Conservation (phyloP, 768 basidiomycete species). For the Hypsizygus marmoreus region DNA sequence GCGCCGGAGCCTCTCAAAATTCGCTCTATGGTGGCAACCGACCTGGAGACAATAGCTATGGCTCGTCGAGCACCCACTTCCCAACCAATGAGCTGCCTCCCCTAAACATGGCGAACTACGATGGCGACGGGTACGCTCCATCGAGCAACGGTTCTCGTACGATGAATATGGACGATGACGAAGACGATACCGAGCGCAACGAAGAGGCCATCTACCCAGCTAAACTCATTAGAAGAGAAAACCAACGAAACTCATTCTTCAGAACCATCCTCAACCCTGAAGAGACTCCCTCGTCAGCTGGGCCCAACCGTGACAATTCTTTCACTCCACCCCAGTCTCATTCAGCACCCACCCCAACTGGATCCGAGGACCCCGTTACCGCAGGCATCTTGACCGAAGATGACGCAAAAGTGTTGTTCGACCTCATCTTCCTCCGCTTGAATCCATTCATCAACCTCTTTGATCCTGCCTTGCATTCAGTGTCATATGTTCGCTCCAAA, state of each 20-base stretch:
- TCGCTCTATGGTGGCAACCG: constrained; percentile 28
- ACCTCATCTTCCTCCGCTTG: constrained; percentile 77
- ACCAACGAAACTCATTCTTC: constrained; percentile 76
- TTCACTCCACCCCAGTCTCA: constrained; percentile 41
- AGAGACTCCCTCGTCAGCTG: constrained; percentile 41
- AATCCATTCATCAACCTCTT: constrained; percentile 91
- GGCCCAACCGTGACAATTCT: constrained; percentile 36
- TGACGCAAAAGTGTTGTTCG: constrained; percentile 73
- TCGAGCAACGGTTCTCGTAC: constrained; percentile 39
- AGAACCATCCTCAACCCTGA: constrained; percentile 80
- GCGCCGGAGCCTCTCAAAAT: constrained; percentile 29
- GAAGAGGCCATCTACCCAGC: constrained; percentile 73
- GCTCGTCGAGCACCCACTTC: constrained; percentile 37
- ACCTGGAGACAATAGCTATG: constrained; percentile 33
- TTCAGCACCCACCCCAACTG: constrained; percentile 37
- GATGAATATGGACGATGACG: constrained; percentile 63
- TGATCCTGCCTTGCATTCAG: constrained; percentile 83
- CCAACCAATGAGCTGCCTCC: constrained; percentile 51
- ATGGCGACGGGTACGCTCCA: constrained; percentile 34
- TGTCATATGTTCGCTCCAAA: constrained; percentile 74
- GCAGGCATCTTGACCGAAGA: constrained; percentile 70
- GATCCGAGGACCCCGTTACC: constrained; percentile 67
- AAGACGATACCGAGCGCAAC: constrained; percentile 59
- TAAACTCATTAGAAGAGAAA: constrained; percentile 72
- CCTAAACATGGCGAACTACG: constrained; percentile 42